Evolutionary conservation across 305 asterid genomes (phyloP).

Genomic region (Fraxinus nigra): DNA sequence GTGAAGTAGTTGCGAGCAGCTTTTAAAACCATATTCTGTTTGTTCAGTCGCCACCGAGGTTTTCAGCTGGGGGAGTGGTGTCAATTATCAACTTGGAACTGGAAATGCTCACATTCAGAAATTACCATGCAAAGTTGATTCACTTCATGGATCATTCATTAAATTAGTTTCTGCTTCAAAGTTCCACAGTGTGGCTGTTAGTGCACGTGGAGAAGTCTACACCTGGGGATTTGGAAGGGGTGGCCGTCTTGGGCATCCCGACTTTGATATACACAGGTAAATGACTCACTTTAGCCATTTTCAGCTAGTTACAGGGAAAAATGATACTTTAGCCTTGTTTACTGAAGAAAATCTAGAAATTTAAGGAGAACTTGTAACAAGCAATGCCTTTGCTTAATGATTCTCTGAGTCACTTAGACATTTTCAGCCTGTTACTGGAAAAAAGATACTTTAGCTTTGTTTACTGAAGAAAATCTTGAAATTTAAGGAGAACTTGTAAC

Average conservation of each 20-base stretch:
- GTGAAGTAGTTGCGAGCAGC: conserved; percentile 18
- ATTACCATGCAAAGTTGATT: conserved; percentile 95
- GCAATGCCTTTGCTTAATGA: not conserved
- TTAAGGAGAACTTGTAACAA: not conserved
- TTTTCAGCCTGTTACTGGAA: not conserved
- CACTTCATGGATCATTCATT: conserved; percentile 72
- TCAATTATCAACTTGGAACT: conserved; percentile 97
- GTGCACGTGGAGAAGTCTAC: conserved; percentile 80
- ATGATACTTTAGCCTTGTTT: not conserved
- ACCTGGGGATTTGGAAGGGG: conserved; percentile 99
- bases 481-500: not conserved
- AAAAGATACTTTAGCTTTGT: not conserved
- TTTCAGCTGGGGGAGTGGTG: conserved; percentile 99
- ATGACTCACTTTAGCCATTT: not conserved
- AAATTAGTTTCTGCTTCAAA: conserved; percentile 79
- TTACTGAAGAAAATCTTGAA: not conserved
- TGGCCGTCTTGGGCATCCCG: conserved; percentile 99
- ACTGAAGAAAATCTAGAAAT: not conserved
- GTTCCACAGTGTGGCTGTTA: conserved; percentile 96
- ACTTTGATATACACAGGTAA: conserved; percentile 96
- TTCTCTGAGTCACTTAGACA: not conserved
- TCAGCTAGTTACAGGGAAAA: not conserved
- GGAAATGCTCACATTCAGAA: conserved; percentile 97
- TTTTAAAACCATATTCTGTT: conserved; percentile 23
- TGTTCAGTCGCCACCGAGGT: conserved; percentile 78